These are phyloP conservation scores for Schizopora paradoxa DNA, from an alignment of 1,284 basidiomycete genomes.

Conservation along the genomic window DNA sequence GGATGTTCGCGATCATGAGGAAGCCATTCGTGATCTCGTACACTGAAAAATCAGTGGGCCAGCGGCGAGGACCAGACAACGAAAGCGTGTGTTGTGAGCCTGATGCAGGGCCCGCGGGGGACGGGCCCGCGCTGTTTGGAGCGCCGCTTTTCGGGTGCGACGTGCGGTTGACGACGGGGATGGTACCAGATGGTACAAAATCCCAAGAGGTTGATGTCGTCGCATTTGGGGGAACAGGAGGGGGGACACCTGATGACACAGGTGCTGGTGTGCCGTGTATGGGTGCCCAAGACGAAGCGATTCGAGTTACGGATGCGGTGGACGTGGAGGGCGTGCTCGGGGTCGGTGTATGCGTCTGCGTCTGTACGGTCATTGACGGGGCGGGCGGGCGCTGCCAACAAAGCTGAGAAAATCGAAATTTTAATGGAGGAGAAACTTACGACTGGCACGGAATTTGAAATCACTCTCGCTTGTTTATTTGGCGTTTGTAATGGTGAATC, in stretches of 20 bases:
- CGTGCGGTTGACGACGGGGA: background rate
- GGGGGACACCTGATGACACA: background rate
- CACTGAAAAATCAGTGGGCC: slow-evolving; percentile 17
- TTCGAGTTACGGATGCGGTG: no score
- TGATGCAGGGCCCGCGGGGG: background rate
- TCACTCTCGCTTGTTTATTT: slow-evolving; percentile 10
- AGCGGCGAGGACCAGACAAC: no score
- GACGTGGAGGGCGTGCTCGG: background rate
- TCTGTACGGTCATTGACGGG: background rate
- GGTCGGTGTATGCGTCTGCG: background rate
- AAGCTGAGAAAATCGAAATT: background rate
- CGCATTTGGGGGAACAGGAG: background rate
- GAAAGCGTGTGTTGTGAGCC: background rate
- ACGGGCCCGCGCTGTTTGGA: background rate
- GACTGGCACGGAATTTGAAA: slow-evolving; percentile 10
- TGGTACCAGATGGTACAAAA: background rate
- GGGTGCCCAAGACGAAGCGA: no score
- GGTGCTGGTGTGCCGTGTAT: background rate
- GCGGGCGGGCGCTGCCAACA: slow-evolving; percentile 10
- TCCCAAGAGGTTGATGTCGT: background rate
- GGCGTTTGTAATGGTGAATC: background rate
- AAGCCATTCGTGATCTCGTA: slow-evolving; percentile 15
- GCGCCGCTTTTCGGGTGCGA: slow-evolving; percentile 1
- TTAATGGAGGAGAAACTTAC: slow-evolving; percentile 1
- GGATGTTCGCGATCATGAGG: slow-evolving; percentile 6